A percentile compares a stretch with the other conserved stretches of the same genome.
Conservation (phyloP, 257 asterid species). For the Eucommia ulmoides region DNA sequence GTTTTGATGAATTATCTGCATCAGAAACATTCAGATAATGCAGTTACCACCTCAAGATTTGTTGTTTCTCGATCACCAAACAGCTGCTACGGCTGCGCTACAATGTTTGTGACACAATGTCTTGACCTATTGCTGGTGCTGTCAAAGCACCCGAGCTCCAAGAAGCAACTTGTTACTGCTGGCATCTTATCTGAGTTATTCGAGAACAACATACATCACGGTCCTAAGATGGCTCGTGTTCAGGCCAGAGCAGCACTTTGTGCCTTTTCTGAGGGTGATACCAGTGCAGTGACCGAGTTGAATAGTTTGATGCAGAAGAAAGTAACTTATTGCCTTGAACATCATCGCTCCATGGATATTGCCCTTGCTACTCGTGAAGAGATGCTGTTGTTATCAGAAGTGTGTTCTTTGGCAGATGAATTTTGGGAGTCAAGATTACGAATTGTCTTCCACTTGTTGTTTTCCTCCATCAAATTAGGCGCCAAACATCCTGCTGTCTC, state of each 20-base stretch:
- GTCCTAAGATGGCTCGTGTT: slow-evolving; percentile 93
- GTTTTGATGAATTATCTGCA: slow-evolving; percentile 91
- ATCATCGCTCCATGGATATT: slow-evolving; percentile 96
- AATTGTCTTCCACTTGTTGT: slow-evolving; percentile 84
- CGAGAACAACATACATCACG: slow-evolving; percentile 96
- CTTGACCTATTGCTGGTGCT: slow-evolving; percentile 88
- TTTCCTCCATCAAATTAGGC: slow-evolving; percentile 89
- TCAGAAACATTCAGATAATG: slow-evolving; percentile 72
- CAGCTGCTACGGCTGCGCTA: slow-evolving; percentile 98
- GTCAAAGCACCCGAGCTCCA: slow-evolving; percentile 69
- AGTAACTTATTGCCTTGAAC: slow-evolving; percentile 90
- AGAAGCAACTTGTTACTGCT: slow-evolving; percentile 87
- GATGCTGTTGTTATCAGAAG: slow-evolving; percentile 81
- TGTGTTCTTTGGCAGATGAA: slow-evolving; percentile 90
- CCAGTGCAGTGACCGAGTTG: slow-evolving; percentile 76
- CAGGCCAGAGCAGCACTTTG: slow-evolving; percentile 98
- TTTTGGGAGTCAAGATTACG: slow-evolving; percentile 95
- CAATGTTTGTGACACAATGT: slow-evolving; percentile 88
- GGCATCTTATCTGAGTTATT: slow-evolving; percentile 92
- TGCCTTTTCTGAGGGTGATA: slow-evolving; percentile 96
- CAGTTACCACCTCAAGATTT: slow-evolving; percentile 70
- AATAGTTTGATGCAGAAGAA: slow-evolving; percentile 83
- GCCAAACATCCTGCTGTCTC: slow-evolving; percentile 98
- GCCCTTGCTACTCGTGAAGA: slow-evolving; percentile 94
- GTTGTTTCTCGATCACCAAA: slow-evolving; percentile 82